Base-by-base conservation (phyloP, 1,284 basidiomycete genomes). In the Moesziomyces aphidis region DNA sequence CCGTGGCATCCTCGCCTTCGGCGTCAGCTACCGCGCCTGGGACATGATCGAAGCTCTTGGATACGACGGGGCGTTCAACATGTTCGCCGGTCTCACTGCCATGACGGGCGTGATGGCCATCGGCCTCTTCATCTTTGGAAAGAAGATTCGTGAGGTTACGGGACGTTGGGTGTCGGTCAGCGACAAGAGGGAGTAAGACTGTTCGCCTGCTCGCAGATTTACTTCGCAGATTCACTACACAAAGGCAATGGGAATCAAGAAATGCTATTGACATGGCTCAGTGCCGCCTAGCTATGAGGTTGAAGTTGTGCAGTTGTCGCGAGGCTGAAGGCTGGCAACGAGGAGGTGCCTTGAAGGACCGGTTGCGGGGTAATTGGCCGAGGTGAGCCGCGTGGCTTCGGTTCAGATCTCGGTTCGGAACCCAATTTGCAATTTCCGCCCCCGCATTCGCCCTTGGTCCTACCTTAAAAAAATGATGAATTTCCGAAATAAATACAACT, bases 11-110 rank as follows among this genome's bases (percentile, higher is more conserved):
- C 50, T 59, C 26, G 53, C 57, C 1, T 59, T 59, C 23, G 57
- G 57, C 6, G 57, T 59, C 50, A 59, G 43, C 50, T 59, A 31
- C 50, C 57, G 57, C 24, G 50, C 50, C 15, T 59, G 43, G 57
- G 57, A 59, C 50, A 59, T 59, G 57, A 52, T 59, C 23, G 57
- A 31, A 3, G 43, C 57, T 17, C 10, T 59, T n/a, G 57, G 57
- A 4, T 59, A 59, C 50, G 50, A 59, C 36, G 57, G 57, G 3
- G 57, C 57, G 0, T 59, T 59, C 57, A 59, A 59, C 50, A 59
- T 59, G 57, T 59, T 59, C 39, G 57, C 49, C 22, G 57, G 57
- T 22, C 50, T 59, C 44, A 59, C 50, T n/a, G 57, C 49, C 23
- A 34, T 59, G 5, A 50, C 50, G 19, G 48, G 50, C 21, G 50